These are phyloP conservation scores for Phytophthora hibernalis DNA, from an alignment of 352 stramenopile genomes.

Conservation along the genomic window DNA sequence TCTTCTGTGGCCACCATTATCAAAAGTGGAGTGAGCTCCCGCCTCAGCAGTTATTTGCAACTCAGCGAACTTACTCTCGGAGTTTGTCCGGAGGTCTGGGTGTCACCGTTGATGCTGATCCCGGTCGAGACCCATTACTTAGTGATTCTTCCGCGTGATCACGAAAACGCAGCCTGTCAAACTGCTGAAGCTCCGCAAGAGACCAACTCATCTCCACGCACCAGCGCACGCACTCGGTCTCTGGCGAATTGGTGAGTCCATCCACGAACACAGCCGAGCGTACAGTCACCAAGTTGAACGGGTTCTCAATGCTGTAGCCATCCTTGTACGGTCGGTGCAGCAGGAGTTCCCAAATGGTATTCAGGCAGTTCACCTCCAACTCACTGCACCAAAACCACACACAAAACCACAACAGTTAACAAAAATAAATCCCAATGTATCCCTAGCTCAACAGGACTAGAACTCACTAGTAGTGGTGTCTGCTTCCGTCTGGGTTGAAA, in stretches of 20 bases:
- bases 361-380: slow-evolving; percentile 92
- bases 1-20: slow-evolving; percentile 1
- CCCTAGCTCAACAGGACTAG: not conserved
- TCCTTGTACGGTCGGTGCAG: slow-evolving; percentile 91
- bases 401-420: too few relatives aligned
- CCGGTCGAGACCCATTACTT: slow-evolving; percentile 2
- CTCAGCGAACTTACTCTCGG: slow-evolving; percentile 1
- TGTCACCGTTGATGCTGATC: slow-evolving; percentile 11
- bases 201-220: slow-evolving; percentile 85
- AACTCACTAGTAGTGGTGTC: slow-evolving; percentile 89
- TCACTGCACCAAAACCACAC: slow-evolving; percentile 51
- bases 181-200: slow-evolving; percentile 70
- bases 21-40: not conserved
- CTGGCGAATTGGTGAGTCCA: slow-evolving; percentile 76
- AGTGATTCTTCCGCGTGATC: not conserved
- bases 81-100: slow-evolving; percentile 25
- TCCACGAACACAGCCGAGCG: slow-evolving; percentile 68
- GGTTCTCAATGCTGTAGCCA: slow-evolving; percentile 81
- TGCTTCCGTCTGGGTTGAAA: slow-evolving; percentile 83
- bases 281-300: slow-evolving; percentile 63
- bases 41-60: slow-evolving; percentile 1
- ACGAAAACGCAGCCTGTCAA: slow-evolving; percentile 52
- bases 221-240: slow-evolving; percentile 72
- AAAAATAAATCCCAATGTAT: not conserved
- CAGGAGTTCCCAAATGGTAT: slow-evolving; percentile 92